Evolutionary conservation across 345 rosid genomes (phyloP).

Genomic region (Lumnitzera racemosa): DNA sequence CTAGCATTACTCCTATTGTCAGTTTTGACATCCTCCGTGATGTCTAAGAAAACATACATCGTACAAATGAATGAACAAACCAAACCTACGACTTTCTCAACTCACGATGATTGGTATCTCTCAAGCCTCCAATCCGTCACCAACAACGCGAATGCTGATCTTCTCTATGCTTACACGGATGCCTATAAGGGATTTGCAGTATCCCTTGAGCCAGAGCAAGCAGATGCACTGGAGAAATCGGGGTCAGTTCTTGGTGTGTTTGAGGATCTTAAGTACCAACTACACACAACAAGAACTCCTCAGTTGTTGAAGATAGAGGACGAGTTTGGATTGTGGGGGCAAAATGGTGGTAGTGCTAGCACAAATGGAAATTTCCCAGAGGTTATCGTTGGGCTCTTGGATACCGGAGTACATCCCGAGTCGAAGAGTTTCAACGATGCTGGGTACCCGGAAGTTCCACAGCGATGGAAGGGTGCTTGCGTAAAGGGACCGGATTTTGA

Average conservation of each 20-base stretch:
- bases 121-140: slow-evolving; percentile 1
- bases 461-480: slow-evolving; percentile 2
- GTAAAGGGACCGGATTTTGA: slow-evolving; percentile 2
- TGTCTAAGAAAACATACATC: slow-evolving; percentile 6
- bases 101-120: slow-evolving; percentile 1
- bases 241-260: slow-evolving; percentile 3
- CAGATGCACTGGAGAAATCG: neutral
- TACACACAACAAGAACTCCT: slow-evolving; percentile 4
- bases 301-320: slow-evolving; percentile 1
- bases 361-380: neutral
- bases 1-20: too few relatives aligned
- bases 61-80: slow-evolving; percentile 2
- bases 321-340: neutral
- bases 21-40: too few relatives aligned
- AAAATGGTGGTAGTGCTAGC: too few relatives aligned
- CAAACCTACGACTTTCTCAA: slow-evolving; percentile 3
- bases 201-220: slow-evolving; percentile 5
- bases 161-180: slow-evolving; percentile 2
- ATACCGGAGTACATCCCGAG: slow-evolving; percentile 5
- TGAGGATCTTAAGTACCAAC: neutral
- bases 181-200: slow-evolving; percentile 6
- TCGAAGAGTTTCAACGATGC: slow-evolving; percentile 6
- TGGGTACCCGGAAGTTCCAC: slow-evolving; percentile 3
- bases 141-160: neutral
- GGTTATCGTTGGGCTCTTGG: slow-evolving; percentile 6